phyloP scores from a whole-genome alignment of 345 rosid species.

The Nasturtium officinale region DNA sequence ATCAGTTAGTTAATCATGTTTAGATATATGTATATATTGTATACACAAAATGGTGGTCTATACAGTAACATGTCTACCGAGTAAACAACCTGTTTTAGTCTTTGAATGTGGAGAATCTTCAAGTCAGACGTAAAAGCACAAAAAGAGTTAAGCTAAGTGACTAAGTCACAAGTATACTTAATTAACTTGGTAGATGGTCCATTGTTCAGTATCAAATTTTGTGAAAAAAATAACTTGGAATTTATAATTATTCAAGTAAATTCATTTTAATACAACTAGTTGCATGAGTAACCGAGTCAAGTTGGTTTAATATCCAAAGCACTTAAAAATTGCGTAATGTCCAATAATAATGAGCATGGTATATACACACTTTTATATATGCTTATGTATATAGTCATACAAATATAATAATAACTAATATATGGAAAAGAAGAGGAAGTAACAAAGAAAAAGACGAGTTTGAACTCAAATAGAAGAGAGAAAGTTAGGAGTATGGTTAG shows the following conservation, averaged over 20 bases:
- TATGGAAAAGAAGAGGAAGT: constrained; percentile 29
- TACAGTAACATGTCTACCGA: constrained; percentile 6
- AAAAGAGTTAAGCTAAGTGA: neutral
- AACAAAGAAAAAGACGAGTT: constrained; percentile 24
- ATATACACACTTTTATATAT: neutral
- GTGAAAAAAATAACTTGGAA: neutral
- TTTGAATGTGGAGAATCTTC: constrained; percentile 9
- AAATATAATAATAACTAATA: neutral
- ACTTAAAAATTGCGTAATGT: neutral
- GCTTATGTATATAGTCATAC: constrained; percentile 14
- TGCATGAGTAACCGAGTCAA: neutral
- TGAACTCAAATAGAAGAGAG: constrained; percentile 19
- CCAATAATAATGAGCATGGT: constrained; percentile 2
- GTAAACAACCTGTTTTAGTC: constrained; percentile 1
- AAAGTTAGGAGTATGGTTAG: constrained; percentile 26
- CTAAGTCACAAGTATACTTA: constrained; percentile 17
- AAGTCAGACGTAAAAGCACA: constrained; percentile 11
- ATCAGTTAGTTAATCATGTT: constrained; percentile 2
- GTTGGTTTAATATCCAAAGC: neutral
- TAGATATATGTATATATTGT: neutral
- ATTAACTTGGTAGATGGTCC: constrained; percentile 15
- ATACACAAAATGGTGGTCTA: constrained; percentile 14
- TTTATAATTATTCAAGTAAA: neutral
- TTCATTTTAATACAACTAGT: neutral
- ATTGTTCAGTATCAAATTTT: neutral